These are phyloP conservation scores for Pisolithus thermaeus DNA, from an alignment of 1,284 basidiomycete species.

Conservation along the genomic window DNA sequence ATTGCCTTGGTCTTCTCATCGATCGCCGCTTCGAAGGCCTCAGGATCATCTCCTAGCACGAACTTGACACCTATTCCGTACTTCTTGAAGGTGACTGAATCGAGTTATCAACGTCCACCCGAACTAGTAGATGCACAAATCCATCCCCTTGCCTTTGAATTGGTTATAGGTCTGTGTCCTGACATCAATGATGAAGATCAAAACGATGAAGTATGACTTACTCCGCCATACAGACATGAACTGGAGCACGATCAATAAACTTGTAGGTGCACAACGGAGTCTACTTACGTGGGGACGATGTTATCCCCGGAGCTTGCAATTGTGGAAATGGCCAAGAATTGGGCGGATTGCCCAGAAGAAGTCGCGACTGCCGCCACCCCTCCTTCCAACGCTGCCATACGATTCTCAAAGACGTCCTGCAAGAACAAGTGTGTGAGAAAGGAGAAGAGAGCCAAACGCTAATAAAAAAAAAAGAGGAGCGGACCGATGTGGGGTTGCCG, in stretches of 20 bases:
- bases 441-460: background rate
- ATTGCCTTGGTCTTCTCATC: conserved; percentile 76
- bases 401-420: conserved; percentile 81
- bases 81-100: conserved; percentile 67
- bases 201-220: conserved; percentile 26
- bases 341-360: conserved; percentile 76
- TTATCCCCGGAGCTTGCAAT: conserved; percentile 75
- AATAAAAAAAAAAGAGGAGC: conserved; percentile 19
- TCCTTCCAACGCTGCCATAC: conserved; percentile 80
- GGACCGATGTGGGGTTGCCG: conserved; percentile 78
- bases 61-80: conserved; percentile 79
- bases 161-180: conserved; percentile 72
- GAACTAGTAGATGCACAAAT: background rate
- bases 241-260: conserved; percentile 22
- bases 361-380: conserved; percentile 78
- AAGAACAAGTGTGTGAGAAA: background rate
- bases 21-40: conserved; percentile 67
- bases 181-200: background rate
- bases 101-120: background rate
- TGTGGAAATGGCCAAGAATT: conserved; percentile 70
- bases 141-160: conserved; percentile 59
- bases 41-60: conserved; percentile 57
- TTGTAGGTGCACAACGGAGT: background rate
- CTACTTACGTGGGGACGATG: conserved; percentile 63
- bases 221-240: conserved; percentile 63